A percentile compares a stretch with the other conserved stretches of the same genome.
These are phyloP conservation scores for Pleodorina starrii DNA, from an alignment of 139 green algal species.

Conservation along the genomic window DNA sequence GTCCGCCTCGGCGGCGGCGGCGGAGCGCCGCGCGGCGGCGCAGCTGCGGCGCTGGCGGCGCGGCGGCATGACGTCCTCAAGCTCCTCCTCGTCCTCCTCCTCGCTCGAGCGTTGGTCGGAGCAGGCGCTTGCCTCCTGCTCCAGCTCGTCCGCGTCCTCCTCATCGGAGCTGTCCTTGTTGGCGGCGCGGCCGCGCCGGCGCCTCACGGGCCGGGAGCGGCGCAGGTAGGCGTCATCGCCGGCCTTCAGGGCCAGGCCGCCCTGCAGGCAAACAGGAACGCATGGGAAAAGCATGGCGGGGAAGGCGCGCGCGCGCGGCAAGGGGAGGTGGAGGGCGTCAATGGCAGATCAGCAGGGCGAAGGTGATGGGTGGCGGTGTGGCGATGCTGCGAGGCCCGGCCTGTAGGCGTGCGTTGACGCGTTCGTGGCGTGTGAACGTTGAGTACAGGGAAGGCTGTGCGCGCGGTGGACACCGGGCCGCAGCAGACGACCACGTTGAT, in stretches of 20 bases:
- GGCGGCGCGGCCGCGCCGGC: background rate
- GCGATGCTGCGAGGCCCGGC: too few species aligned
- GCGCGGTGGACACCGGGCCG: too few species aligned
- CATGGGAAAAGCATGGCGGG: too few species aligned
- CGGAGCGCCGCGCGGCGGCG: background rate
- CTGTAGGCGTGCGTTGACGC: too few species aligned
- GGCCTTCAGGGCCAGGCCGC: slow-evolving; percentile 26
- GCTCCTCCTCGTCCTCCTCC: background rate
- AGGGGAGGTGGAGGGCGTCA: background rate
- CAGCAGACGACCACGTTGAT: too few species aligned
- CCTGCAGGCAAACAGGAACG: background rate
- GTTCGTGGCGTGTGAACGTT: too few species aligned
- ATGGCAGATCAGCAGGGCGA: too few species aligned
- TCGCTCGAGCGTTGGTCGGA: background rate
- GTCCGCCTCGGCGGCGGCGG: background rate
- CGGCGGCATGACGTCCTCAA: background rate
- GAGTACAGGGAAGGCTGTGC: too few species aligned
- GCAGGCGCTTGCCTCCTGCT: background rate
- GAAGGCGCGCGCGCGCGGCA: too few species aligned
- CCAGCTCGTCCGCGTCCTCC: background rate
- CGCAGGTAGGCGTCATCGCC: background rate
- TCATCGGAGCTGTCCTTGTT: slow-evolving; percentile 25
- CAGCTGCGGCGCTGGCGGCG: background rate
- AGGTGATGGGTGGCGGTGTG: too few species aligned
- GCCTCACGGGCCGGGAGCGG: background rate